Conservation (phyloP, 257 asterid genomes). For the Solanum commersonii region DNA sequence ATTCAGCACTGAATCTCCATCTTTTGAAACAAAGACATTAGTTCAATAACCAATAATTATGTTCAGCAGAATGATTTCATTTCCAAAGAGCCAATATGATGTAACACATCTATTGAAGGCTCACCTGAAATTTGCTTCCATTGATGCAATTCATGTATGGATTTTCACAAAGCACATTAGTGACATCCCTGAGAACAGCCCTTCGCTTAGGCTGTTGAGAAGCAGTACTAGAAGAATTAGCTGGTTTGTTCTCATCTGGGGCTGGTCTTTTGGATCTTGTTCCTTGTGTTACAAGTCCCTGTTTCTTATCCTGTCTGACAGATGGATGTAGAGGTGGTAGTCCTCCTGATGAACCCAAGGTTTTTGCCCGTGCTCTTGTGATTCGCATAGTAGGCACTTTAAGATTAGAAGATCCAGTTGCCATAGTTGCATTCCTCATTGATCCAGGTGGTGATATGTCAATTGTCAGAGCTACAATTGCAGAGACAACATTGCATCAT, state of each 20-base stretch:
- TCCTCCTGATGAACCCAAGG: slow-evolving; percentile 42
- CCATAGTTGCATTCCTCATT: slow-evolving; percentile 42
- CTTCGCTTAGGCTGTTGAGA: slow-evolving; percentile 51
- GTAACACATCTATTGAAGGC: neutral
- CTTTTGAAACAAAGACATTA: neutral
- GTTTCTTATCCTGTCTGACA: slow-evolving; percentile 34
- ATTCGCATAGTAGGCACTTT: slow-evolving; percentile 37
- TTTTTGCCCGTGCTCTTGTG: slow-evolving; percentile 77
- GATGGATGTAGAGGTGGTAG: slow-evolving; percentile 70
- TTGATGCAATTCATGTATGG: slow-evolving; percentile 34
- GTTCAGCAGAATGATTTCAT: neutral
- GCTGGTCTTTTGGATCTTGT: slow-evolving; percentile 60
- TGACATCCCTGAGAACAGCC: slow-evolving; percentile 78
- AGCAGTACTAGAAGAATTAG: slow-evolving; percentile 9
- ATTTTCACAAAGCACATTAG: slow-evolving; percentile 47
- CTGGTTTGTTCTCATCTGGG: slow-evolving; percentile 27
- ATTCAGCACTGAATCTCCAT: neutral
- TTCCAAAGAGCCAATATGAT: neutral
- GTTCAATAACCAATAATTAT: neutral
- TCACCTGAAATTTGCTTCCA: slow-evolving; percentile 48
- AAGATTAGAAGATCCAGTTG: slow-evolving; percentile 36
- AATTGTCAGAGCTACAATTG: slow-evolving; percentile 36
- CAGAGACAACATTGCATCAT: neutral
- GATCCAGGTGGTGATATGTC: slow-evolving; percentile 15
- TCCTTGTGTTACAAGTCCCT: slow-evolving; percentile 24